Conservation (phyloP, 2,329 filamentous ascomycete genomes). For the Fusarium beomiforme region DNA sequence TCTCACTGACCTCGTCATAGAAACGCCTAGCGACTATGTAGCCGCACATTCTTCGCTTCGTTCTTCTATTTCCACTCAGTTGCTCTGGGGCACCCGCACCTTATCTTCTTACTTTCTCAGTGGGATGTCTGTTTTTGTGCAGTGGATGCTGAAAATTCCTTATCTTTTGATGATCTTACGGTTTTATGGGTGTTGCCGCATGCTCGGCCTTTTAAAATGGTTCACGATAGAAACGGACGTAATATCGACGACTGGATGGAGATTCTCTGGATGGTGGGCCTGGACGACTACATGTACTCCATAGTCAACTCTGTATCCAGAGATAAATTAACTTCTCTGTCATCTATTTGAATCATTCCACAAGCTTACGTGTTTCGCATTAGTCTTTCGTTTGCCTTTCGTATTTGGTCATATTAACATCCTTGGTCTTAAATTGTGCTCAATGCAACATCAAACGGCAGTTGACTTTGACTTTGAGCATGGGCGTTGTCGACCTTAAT, state of each 20-base stretch:
- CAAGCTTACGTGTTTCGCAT: neutral
- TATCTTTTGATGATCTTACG: conserved; percentile 24
- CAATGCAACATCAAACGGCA: neutral
- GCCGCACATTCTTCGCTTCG: conserved; percentile 11
- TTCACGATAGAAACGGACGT: conserved; percentile 29
- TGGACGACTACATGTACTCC: conserved; percentile 6
- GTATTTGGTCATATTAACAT: neutral
- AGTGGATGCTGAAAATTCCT: conserved; percentile 13
- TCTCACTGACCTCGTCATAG: neutral
- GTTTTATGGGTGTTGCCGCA: conserved; percentile 26
- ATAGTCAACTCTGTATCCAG: conserved; percentile 23
- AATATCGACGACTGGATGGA: conserved; percentile 32
- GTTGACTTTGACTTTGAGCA: neutral
- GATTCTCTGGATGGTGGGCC: conserved; percentile 4
- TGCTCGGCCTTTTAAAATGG: conserved; percentile 14
- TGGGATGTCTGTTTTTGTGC: conserved; percentile 17
- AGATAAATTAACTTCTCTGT: conserved; percentile 12
- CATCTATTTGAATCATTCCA: neutral
- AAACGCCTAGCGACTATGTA: conserved; percentile 9
- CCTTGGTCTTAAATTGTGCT: neutral
- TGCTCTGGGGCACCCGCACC: conserved; percentile 4
- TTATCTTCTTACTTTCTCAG: conserved; percentile 24
- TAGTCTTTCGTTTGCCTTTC: neutral
- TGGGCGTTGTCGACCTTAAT: neutral
- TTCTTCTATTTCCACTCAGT: conserved; percentile 14